phyloP scores from a whole-genome alignment of 768 basidiomycete genomes.

The Termitomyces bulborhizus region DNA sequence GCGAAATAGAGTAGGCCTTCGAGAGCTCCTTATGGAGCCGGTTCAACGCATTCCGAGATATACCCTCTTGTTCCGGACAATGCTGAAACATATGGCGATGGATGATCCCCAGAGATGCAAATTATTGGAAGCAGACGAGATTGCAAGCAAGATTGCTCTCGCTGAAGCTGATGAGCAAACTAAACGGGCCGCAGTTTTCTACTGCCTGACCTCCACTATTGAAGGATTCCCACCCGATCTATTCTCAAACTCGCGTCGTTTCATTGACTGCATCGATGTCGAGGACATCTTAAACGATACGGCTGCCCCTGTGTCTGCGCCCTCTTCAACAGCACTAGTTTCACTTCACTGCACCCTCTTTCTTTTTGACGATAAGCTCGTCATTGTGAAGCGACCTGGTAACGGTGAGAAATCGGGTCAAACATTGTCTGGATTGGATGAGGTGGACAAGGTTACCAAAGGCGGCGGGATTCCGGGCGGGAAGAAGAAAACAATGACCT shows the following conservation, averaged over 20 bases:
- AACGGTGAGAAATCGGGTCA: slow-evolving; percentile 74
- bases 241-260: slow-evolving; percentile 84
- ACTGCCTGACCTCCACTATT: slow-evolving; percentile 75
- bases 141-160: slow-evolving; percentile 84
- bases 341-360: slow-evolving; percentile 83
- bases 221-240: slow-evolving; percentile 88
- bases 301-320: slow-evolving; percentile 36
- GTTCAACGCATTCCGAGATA: slow-evolving; percentile 95
- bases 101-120: slow-evolving; percentile 73
- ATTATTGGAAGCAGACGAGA: slow-evolving; percentile 77
- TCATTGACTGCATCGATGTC: slow-evolving; percentile 90
- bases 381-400: slow-evolving; percentile 82
- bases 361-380: slow-evolving; percentile 89
- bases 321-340: slow-evolving; percentile 29
- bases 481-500: slow-evolving; percentile 76
- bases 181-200: slow-evolving; percentile 82
- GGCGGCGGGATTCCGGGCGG: slow-evolving; percentile 53
- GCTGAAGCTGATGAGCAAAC: slow-evolving; percentile 93
- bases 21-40: slow-evolving; percentile 93
- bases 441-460: slow-evolving; percentile 68
- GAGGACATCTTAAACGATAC: slow-evolving; percentile 67
- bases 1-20: slow-evolving; percentile 77
- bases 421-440: slow-evolving; percentile 68
- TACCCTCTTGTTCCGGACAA: slow-evolving; percentile 85
- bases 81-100: slow-evolving; percentile 84